phyloP scores from a whole-genome alignment of 2,329 filamentous ascomycete genomes.

The Plenodomus lindquistii region DNA sequence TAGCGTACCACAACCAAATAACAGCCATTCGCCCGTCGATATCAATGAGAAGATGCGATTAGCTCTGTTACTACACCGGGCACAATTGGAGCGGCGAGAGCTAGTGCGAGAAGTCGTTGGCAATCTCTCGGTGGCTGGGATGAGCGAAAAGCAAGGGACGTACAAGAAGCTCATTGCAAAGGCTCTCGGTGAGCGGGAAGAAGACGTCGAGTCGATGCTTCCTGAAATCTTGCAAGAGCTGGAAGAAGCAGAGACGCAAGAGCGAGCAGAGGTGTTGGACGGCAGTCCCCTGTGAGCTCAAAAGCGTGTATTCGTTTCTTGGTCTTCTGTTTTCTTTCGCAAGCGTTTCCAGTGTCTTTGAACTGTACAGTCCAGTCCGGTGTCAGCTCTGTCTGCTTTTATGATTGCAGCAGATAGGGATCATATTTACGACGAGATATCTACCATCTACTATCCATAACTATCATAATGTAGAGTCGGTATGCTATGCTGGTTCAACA shows the following conservation, averaged over 20 bases:
- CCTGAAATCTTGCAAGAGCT: conserved; percentile 55
- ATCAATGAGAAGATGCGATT: conserved; percentile 58
- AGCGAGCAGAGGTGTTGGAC: conserved; percentile 41
- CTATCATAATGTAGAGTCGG: no score
- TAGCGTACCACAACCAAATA: conserved; percentile 20
- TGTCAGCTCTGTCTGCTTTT: conserved; percentile 1
- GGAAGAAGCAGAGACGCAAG: conserved; percentile 51
- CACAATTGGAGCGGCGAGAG: conserved; percentile 63
- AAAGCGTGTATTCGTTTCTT: neutral
- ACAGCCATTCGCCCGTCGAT: conserved; percentile 47
- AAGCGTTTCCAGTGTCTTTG: neutral
- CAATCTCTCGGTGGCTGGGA: conserved; percentile 69
- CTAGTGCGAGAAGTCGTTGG: conserved; percentile 71
- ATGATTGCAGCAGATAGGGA: conserved; percentile 3
- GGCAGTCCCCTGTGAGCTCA: conserved; percentile 24
- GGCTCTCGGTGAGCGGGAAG: conserved; percentile 69
- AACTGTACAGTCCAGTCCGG: neutral
- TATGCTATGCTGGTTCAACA: no score
- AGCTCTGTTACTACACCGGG: conserved; percentile 60
- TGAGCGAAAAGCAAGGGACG: conserved; percentile 72
- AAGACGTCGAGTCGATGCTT: conserved; percentile 67
- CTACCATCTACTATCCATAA: conserved; percentile 11
- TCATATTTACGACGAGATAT: conserved; percentile 12
- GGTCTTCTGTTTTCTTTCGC: neutral
- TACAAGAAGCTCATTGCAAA: conserved; percentile 71